Conservation (phyloP, 345 rosid species). For the Bretschneidera sinensis region DNA sequence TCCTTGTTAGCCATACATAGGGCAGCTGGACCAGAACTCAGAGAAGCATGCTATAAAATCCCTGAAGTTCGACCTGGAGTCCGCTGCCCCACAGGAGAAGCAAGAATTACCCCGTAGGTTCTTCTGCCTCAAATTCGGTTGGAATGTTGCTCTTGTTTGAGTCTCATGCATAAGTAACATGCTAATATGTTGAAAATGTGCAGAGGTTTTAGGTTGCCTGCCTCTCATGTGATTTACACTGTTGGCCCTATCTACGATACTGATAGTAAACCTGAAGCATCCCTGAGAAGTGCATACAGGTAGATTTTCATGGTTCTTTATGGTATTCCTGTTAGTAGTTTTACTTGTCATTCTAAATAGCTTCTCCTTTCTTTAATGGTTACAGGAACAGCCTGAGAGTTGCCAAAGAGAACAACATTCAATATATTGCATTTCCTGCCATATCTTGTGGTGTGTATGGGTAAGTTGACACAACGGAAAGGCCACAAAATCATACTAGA, state of each 20-base stretch:
- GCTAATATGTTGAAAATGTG: constrained; percentile 13
- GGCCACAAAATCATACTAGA: not conserved
- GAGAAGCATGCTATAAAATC: constrained; percentile 59
- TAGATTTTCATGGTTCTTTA: constrained; percentile 11
- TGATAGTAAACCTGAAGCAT: constrained; percentile 44
- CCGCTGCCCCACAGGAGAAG: constrained; percentile 84
- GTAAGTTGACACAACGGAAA: constrained; percentile 28
- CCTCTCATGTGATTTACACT: constrained; percentile 69
- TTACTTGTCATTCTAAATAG: not conserved
- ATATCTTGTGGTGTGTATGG: constrained; percentile 73
- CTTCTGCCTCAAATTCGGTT: not conserved
- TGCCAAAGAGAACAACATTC: constrained; percentile 66
- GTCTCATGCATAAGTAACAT: not conserved
- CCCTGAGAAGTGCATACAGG: constrained; percentile 63
- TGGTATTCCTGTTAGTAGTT: not conserved
- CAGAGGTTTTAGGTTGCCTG: constrained; percentile 81
- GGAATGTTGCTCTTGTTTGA: not conserved
- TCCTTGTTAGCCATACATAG: constrained; percentile 53
- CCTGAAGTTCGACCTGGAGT: constrained; percentile 63
- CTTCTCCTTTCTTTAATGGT: constrained; percentile 12
- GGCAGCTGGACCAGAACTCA: constrained; percentile 77
- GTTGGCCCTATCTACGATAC: constrained; percentile 72
- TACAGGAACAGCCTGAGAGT: constrained; percentile 64
- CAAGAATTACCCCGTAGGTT: constrained; percentile 72
- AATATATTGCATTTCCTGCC: constrained; percentile 81